phyloP scores from a whole-genome alignment of 192 early-diverging fungal species.

The Phlyctochytrium bullatum region DNA sequence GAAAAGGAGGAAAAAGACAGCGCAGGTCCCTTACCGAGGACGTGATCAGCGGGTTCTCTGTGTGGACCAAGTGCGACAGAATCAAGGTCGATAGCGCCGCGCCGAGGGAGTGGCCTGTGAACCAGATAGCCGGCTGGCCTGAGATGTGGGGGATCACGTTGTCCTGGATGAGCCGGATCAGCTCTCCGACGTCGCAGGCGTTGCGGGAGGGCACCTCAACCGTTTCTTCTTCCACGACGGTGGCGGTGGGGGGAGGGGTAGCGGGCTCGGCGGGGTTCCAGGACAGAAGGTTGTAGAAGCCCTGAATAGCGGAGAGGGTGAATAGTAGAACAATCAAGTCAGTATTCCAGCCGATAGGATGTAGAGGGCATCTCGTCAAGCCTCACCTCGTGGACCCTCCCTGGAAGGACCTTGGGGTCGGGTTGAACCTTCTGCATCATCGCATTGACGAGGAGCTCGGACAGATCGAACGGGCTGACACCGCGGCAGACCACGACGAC shows the following conservation, averaged over 20 bases:
- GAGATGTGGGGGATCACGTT: constrained; percentile 6
- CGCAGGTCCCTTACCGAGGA: constrained; percentile 4
- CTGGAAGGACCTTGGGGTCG: constrained; percentile 12
- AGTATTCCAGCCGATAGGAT: too few species aligned
- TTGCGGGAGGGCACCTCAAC: not conserved
- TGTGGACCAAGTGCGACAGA: constrained; percentile 21
- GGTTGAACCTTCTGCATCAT: constrained; percentile 4
- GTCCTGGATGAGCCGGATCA: not conserved
- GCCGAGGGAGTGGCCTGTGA: constrained; percentile 27
- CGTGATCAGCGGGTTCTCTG: constrained; percentile 7
- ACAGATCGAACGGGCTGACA: constrained; percentile 16
- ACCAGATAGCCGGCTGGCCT: constrained; percentile 18
- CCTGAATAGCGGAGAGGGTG: constrained; percentile 3
- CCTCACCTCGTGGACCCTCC: constrained; percentile 22
- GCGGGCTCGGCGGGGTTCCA: not conserved
- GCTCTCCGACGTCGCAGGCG: not conserved
- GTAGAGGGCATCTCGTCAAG: not conserved
- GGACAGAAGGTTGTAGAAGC: constrained; percentile 13
- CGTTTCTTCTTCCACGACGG: not conserved
- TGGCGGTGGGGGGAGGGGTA: not conserved
- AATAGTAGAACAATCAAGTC: too few species aligned
- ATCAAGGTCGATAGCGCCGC: constrained; percentile 17
- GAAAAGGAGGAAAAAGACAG: not conserved
- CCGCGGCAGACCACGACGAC: constrained; percentile 15
- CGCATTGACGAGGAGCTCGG: constrained; percentile 17